A percentile compares a stretch with the other conserved stretches of the same genome.
phyloP scores from a whole-genome alignment of 23 red algal genomes.

The Agarophyton chilense region DNA sequence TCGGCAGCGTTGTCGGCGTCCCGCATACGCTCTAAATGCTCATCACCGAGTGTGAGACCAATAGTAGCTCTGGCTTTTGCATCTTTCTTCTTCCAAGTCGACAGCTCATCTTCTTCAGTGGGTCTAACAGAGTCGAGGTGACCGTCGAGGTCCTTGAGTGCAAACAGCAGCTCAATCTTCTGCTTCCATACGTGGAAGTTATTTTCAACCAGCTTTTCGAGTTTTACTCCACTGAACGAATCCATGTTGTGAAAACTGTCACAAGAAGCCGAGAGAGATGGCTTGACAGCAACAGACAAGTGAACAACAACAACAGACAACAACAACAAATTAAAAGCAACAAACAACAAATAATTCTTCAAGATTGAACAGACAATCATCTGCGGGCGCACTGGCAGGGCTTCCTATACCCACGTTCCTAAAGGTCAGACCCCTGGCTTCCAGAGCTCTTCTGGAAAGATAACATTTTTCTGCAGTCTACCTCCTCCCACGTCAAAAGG shows the following conservation, averaged over 20 bases:
- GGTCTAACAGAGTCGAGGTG: no score
- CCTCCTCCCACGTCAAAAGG: not conserved
- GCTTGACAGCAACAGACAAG: not conserved
- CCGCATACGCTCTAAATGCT: constrained; percentile 23
- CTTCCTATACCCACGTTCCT: not conserved
- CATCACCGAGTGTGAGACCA: constrained; percentile 18
- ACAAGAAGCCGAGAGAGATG: not conserved
- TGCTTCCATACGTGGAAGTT: constrained; percentile 40
- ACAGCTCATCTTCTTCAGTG: no score
- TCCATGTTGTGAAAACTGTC: not conserved
- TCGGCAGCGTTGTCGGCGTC: no score
- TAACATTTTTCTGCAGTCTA: constrained; percentile 28
- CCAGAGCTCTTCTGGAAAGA: constrained; percentile 19
- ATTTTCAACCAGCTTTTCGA: constrained; percentile 14
- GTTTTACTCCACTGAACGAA: constrained; percentile 20
- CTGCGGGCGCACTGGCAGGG: constrained; percentile 7
- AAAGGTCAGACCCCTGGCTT: constrained; percentile 3
- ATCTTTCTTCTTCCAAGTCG: no score
- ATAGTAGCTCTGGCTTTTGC: constrained; percentile 19
- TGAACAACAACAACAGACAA: not conserved
- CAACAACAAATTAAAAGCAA: not conserved
- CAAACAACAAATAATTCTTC: no score
- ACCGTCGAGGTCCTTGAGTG: no score
- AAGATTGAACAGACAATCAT: not conserved
- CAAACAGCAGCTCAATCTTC: constrained; percentile 1